Evolutionary conservation across 192 early-diverging fungal species (phyloP).

Genomic region (Obelidium mucronatum): DNA sequence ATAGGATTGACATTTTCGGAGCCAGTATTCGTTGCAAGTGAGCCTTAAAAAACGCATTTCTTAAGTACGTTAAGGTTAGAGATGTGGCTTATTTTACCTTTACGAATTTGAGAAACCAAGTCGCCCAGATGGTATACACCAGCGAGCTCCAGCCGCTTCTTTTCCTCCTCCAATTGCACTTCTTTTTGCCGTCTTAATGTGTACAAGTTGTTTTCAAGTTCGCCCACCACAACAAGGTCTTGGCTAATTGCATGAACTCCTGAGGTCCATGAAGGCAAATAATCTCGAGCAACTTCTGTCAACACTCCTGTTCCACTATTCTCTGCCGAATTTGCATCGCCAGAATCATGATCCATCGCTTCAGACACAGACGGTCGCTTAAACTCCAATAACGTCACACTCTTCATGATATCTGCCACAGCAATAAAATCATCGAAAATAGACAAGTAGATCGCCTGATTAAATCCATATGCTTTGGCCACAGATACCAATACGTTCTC

Average conservation of each 20-base stretch:
- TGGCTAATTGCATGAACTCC: slow-evolving; percentile 57
- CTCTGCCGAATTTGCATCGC: not conserved
- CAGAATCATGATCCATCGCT: not conserved
- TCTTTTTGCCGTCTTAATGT: slow-evolving; percentile 62
- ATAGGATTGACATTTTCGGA: not conserved
- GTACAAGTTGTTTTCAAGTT: slow-evolving; percentile 67
- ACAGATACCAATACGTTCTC: not conserved
- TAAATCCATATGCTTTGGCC: slow-evolving; percentile 71
- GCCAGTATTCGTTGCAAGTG: slow-evolving; percentile 9
- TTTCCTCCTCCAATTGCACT: slow-evolving; percentile 56
- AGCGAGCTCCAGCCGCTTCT: slow-evolving; percentile 58
- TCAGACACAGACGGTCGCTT: slow-evolving; percentile 22
- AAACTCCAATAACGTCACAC: slow-evolving; percentile 68
- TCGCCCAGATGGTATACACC: slow-evolving; percentile 85
- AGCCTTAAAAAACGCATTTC: too few species aligned
- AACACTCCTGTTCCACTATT: slow-evolving; percentile 40
- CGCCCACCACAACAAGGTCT: slow-evolving; percentile 66
- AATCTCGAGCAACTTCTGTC: slow-evolving; percentile 67
- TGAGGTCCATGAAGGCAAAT: slow-evolving; percentile 68
- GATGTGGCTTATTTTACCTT: slow-evolving; percentile 59
- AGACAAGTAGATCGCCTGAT: slow-evolving; percentile 63
- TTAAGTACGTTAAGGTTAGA: too few species aligned
- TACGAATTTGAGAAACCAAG: slow-evolving; percentile 76
- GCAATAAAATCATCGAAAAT: slow-evolving; percentile 71
- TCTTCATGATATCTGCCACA: slow-evolving; percentile 87